Percentiles rank a stretch among this genome's conserved stretches.
Evolutionary conservation across 371 early-diverging fungal genomes (phyloP).

Genomic region (Blakeslea trispora): DNA sequence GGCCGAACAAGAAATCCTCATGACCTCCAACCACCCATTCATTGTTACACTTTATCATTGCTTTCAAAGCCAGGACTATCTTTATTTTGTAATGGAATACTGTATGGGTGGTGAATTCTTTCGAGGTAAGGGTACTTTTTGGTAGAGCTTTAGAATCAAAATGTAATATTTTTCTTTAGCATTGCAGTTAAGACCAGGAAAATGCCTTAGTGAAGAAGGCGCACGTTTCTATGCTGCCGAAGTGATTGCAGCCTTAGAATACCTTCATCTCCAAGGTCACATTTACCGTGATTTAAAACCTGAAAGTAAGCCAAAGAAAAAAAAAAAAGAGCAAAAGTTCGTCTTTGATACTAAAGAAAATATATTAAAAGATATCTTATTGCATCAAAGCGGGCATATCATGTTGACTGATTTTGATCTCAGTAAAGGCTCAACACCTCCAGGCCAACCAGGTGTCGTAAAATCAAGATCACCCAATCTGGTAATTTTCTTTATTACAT

Average conservation of each 20-base stretch:
- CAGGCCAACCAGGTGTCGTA: constrained; percentile 76
- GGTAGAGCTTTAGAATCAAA: not conserved
- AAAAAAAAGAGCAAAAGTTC: constrained; percentile 5
- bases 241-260: constrained; percentile 91
- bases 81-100: constrained; percentile 98
- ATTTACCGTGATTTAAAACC: constrained; percentile 99
- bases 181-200: constrained; percentile 84
- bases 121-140: constrained; percentile 70
- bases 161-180: constrained; percentile 36
- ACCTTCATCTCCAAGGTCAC: constrained; percentile 95
- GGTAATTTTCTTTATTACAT: constrained; percentile 29
- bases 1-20: constrained; percentile 95
- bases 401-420: constrained; percentile 97
- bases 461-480: constrained; percentile 57
- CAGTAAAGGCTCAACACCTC: constrained; percentile 83
- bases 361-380: constrained; percentile 75
- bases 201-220: constrained; percentile 83
- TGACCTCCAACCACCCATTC: constrained; percentile 94
- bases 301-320: constrained; percentile 77
- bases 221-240: constrained; percentile 98
- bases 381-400: constrained; percentile 94
- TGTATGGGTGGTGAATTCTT: constrained; percentile 99
- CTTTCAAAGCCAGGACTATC: constrained; percentile 92
- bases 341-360: too few species aligned
- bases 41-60: constrained; percentile 96